Percentiles rank a stretch among this genome's conserved stretches.
Conservation (phyloP, 495 filamentous ascomycete genomes). For the Aspergillus conjunctus region DNA sequence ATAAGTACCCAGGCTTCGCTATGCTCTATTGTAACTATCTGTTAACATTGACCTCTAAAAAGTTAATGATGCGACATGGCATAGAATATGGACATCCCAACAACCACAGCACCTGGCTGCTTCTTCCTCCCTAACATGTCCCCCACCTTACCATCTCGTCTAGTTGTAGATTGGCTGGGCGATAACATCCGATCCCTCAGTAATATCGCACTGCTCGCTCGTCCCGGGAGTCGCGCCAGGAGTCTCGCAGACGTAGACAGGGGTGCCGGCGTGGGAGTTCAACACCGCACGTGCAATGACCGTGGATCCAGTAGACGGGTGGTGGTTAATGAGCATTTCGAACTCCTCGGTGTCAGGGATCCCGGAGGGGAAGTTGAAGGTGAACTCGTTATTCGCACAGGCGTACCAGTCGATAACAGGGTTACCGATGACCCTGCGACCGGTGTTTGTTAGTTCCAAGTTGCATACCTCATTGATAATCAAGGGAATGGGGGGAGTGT, state of each 20-base stretch:
- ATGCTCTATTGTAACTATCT: too few relatives aligned
- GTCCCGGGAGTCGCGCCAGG: not conserved
- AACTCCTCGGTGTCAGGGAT: not conserved
- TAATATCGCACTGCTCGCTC: not conserved
- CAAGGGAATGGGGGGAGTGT: not conserved
- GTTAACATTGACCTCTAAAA: too few relatives aligned
- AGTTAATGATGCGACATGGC: too few relatives aligned
- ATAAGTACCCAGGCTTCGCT: too few relatives aligned
- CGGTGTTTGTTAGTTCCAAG: too few relatives aligned
- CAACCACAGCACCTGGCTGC: too few relatives aligned
- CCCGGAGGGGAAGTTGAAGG: conserved; percentile 2
- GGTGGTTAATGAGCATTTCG: not conserved
- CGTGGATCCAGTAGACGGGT: not conserved
- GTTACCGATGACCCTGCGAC: not conserved
- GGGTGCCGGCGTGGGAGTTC: not conserved
- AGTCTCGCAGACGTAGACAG: not conserved
- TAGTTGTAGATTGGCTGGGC: not conserved
- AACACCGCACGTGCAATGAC: not conserved
- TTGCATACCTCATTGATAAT: too few relatives aligned
- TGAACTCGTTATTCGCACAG: not conserved
- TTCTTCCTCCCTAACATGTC: too few relatives aligned
- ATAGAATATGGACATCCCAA: too few relatives aligned
- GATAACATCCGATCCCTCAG: conserved; percentile 4
- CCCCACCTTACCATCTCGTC: not conserved
- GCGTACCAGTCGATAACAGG: conserved; percentile 1